These are phyloP conservation scores for Pseudocercospora vitis DNA, from an alignment of 2,329 filamentous ascomycete genomes.

Conservation along the genomic window DNA sequence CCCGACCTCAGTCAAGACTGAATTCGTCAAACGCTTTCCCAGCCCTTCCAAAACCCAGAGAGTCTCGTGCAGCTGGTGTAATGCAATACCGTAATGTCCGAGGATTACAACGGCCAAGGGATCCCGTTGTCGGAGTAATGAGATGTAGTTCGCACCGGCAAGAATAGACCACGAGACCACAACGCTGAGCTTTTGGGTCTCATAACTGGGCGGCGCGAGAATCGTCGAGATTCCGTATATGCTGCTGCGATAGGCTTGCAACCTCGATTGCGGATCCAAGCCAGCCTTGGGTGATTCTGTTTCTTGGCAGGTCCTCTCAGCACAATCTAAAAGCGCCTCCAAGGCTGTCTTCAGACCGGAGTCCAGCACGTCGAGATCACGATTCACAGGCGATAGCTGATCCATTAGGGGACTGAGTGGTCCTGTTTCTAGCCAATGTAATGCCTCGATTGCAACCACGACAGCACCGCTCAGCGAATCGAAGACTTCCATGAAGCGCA, in stretches of 20 bases:
- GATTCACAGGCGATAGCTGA: constrained; percentile 5
- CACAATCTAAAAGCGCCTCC: constrained; percentile 17
- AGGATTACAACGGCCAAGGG: constrained; percentile 25
- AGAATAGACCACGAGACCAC: constrained; percentile 24
- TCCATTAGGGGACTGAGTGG: constrained; percentile 16
- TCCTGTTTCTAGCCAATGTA: constrained; percentile 16
- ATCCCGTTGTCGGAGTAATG: constrained; percentile 25
- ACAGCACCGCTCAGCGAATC: constrained; percentile 23
- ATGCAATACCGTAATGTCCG: constrained; percentile 24
- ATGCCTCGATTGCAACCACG: constrained; percentile 17
- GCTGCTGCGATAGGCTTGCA: constrained; percentile 19
- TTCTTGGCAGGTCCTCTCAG: constrained; percentile 6
- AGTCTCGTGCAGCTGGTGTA: constrained; percentile 14
- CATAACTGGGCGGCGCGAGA: constrained; percentile 15
- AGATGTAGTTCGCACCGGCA: constrained; percentile 15
- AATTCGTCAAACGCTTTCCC: constrained; percentile 10
- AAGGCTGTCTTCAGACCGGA: constrained; percentile 18
- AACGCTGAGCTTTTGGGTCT: constrained; percentile 17
- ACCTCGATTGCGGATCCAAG: constrained; percentile 9
- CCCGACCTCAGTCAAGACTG: constrained; percentile 14
- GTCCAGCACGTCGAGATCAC: constrained; percentile 18
- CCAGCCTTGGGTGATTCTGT: neutral
- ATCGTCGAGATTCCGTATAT: constrained; percentile 23
- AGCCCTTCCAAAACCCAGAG: constrained; percentile 19
- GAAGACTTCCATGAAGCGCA: constrained; percentile 23